Evolutionary conservation across 495 filamentous ascomycete species (phyloP).

Genomic region (Lentithecium fluviatile): DNA sequence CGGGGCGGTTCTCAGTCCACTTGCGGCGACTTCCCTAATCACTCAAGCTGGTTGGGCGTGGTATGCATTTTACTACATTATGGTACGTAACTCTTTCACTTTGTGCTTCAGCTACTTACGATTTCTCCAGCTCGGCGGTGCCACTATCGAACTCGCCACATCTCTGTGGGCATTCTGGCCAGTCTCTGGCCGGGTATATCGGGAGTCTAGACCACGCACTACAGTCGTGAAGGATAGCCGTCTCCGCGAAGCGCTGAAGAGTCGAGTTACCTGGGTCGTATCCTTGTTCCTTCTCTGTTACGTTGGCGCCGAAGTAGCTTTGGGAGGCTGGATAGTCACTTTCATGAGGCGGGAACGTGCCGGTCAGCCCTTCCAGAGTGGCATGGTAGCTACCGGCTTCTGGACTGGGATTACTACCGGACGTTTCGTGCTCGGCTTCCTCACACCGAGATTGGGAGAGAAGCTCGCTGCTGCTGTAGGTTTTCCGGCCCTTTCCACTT

Average conservation of each 20-base stretch:
- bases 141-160: conserved; percentile 57
- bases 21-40: conserved; percentile 57
- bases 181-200: conserved; percentile 60
- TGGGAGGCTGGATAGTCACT: conserved; percentile 68
- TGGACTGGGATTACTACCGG: conserved; percentile 64
- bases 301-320: conserved; percentile 77
- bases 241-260: conserved; percentile 55
- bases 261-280: conserved; percentile 68
- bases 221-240: conserved; percentile 47
- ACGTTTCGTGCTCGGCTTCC: conserved; percentile 58
- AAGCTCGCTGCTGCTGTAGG: conserved; percentile 54
- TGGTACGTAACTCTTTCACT: conserved; percentile 44
- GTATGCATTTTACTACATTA: conserved; percentile 62
- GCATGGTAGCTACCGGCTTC: conserved; percentile 63
- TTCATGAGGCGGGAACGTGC: conserved; percentile 63
- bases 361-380: conserved; percentile 53
- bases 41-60: conserved; percentile 49
- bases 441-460: conserved; percentile 60
- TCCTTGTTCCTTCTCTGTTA: conserved; percentile 74
- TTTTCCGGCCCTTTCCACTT: neutral
- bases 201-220: conserved; percentile 46
- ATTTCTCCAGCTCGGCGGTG: conserved; percentile 54
- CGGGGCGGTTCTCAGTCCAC: conserved; percentile 55
- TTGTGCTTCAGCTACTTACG: conserved; percentile 17
- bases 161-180: conserved; percentile 63